These are phyloP conservation scores for Anthostomella pinea DNA, from an alignment of 2,329 filamentous ascomycete genomes.

Conservation along the genomic window DNA sequence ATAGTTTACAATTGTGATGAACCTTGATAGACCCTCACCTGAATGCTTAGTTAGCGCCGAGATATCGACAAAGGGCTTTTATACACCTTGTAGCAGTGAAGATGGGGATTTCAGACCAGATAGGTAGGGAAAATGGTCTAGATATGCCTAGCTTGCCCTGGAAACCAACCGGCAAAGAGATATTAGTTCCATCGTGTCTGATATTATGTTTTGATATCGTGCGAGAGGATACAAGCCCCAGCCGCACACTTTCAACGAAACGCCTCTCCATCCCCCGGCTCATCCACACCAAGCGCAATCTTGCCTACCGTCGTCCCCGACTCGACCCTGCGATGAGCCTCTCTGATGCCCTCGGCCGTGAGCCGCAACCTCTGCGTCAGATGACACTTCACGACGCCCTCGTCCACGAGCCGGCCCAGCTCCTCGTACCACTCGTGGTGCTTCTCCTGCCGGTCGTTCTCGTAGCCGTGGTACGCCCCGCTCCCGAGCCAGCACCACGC, in stretches of 20 bases:
- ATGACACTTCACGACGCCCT: slow-evolving; percentile 37
- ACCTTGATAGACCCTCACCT: no score
- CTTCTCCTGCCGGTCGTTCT: slow-evolving; percentile 33
- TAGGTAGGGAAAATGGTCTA: no score
- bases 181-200: no score
- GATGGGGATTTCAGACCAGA: no score
- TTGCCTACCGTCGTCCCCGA: slow-evolving; percentile 37
- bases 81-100: no score
- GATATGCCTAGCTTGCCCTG: no score
- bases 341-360: slow-evolving; percentile 36
- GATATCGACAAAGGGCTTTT: no score
- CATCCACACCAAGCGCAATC: slow-evolving; percentile 33
- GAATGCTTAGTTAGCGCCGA: no score
- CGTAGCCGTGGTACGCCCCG: slow-evolving; percentile 35
- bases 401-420: slow-evolving; percentile 33
- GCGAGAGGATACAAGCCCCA: no score
- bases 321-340: slow-evolving; percentile 39
- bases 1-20: no score
- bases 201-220: no score
- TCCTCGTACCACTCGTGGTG: slow-evolving; percentile 39
- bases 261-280: slow-evolving; percentile 17
- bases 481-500: slow-evolving; percentile 41
- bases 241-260: slow-evolving; percentile 19
- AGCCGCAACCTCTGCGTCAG: slow-evolving; percentile 34
- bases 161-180: no score